Percentiles rank a stretch among this genome's conserved stretches.
These are phyloP conservation scores for Albophoma yamanashiensis DNA, from an alignment of 2,329 filamentous ascomycete genomes.

Conservation along the genomic window DNA sequence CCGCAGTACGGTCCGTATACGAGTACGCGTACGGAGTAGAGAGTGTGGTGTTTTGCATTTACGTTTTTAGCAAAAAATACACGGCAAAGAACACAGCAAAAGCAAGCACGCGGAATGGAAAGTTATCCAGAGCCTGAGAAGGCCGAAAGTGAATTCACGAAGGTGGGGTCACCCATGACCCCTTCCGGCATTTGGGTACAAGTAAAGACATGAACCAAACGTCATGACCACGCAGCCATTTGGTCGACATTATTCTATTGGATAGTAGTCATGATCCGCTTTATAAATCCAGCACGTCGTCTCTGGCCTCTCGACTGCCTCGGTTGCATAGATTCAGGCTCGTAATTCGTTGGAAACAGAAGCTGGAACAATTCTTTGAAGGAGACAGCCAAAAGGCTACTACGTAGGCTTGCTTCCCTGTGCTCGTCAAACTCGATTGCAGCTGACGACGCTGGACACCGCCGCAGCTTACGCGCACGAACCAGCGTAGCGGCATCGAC, in stretches of 20 bases:
- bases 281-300: not conserved
- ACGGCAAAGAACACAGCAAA: not conserved
- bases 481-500: not conserved
- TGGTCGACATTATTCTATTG: not conserved
- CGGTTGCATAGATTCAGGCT: too few relatives aligned
- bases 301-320: too few relatives aligned
- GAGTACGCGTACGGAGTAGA: too few relatives aligned
- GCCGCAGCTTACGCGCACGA: not conserved
- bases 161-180: constrained; percentile 1
- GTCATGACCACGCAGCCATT: not conserved
- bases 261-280: not conserved
- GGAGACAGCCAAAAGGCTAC: not conserved
- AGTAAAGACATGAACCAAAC: not conserved
- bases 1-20: too few relatives aligned
- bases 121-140: not conserved
- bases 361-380: not conserved
- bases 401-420: too few relatives aligned
- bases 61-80: not conserved
- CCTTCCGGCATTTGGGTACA: not conserved
- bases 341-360: not conserved
- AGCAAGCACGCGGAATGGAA: too few relatives aligned
- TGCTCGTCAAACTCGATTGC: not conserved
- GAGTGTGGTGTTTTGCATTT: too few relatives aligned
- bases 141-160: not conserved
- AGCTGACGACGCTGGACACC: not conserved